Evolutionary conservation across 441 rosid genomes (phyloP).

Genomic region (Euphorbia corollata): DNA sequence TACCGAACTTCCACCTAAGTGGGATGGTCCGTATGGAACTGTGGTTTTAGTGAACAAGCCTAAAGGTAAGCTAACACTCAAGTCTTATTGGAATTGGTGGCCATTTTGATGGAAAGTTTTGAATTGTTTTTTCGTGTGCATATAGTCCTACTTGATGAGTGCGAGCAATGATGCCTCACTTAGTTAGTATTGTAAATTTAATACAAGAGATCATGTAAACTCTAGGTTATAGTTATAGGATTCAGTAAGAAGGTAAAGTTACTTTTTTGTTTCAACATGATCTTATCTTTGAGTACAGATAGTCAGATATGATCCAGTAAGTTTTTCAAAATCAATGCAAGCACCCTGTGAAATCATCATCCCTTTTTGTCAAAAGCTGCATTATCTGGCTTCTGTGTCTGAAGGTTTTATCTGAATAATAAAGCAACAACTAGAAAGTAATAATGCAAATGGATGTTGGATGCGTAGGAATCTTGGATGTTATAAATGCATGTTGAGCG

Average conservation of each 20-base stretch:
- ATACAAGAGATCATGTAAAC: neutral
- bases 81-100: neutral
- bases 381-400: too few species aligned
- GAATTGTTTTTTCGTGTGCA: neutral
- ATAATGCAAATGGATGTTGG: neutral
- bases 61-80: slow-evolving; percentile 46
- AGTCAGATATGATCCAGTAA: neutral
- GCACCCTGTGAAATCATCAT: neutral
- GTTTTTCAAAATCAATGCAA: neutral
- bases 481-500: neutral
- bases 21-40: slow-evolving; percentile 84
- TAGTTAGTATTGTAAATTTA: neutral
- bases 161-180: neutral
- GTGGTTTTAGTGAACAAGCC: slow-evolving; percentile 89
- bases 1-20: slow-evolving; percentile 74
- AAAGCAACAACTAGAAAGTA: neutral
- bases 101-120: neutral
- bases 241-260: neutral
- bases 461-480: neutral
- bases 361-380: neutral
- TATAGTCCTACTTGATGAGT: neutral
- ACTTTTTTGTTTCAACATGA: neutral
- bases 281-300: neutral
- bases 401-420: neutral
- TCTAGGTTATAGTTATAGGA: neutral